Base-by-base conservation (phyloP, 2,329 filamentous ascomycete genomes). In the Trichoderma arundinaceum region DNA sequence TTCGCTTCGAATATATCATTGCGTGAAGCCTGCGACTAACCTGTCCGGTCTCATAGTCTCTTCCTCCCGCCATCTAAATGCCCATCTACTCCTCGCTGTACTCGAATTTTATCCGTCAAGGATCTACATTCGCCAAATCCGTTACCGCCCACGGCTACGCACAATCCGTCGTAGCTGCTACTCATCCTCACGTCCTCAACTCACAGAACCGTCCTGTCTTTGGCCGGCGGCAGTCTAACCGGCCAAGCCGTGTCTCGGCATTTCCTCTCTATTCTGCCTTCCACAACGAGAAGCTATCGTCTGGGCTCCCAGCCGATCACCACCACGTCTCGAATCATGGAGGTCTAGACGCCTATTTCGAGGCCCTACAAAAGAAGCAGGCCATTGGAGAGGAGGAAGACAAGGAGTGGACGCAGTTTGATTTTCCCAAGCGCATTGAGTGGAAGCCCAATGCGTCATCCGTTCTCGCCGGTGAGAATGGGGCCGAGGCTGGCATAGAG, bases 111-210 rank as follows among this genome's bases (percentile, higher is more conserved):
- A 92, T 96, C 88, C 94, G 95, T 85, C 92, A 94, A 86, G 94
- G 92, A 90, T 91, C 97, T 82, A 76, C 78, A 75, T 78, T 79
- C 75, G 90, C 92, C 77, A 98, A 98, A 84, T 93, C 94, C 76
- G 91, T 98, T 79, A 94, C 92, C 79, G 94, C 92, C 77, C 92
- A 98, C 87, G 94, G 94, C 81, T 98, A 97, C 86, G 94, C 94
- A 74, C 94, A 98, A 79, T 97, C 94, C 69, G 90, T 98, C 81
- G 93, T 99, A 81, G 95, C 95, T 76, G 94, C 93, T 74, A 92
- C 92, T 70, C 93, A 97, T 69, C 86, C 86, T 65, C 84, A 86
- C 89, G 90, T 82, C 85, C 87, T 84, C 86, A 92, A 89, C 85
- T 88, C 82, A 77, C 92, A 88, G 77, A 88, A 86, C 77, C 84